These are phyloP conservation scores for Arthroderma sp. DNA, from an alignment of 2,329 filamentous ascomycete species.

Conservation along the genomic window DNA sequence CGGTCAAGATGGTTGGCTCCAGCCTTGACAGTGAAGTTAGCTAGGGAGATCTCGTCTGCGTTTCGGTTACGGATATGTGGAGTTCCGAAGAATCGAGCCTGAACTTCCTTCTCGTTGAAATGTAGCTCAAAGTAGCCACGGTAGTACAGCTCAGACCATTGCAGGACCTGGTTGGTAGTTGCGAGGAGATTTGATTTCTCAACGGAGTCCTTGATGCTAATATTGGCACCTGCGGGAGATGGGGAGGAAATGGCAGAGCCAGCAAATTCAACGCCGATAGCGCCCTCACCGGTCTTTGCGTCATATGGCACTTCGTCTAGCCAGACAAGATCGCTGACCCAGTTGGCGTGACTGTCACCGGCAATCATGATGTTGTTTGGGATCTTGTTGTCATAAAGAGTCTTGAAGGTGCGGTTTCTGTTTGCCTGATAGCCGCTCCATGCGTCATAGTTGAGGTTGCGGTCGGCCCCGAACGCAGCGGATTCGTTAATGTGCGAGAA, in stretches of 20 bases:
- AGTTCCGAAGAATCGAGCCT: conserved; percentile 50
- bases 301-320: conserved; percentile 43
- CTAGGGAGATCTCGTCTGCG: conserved; percentile 9
- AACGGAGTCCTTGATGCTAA: conserved; percentile 43
- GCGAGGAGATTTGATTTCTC: conserved; percentile 36
- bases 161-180: conserved; percentile 49
- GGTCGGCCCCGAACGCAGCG: conserved; percentile 19
- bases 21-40: conserved; percentile 41
- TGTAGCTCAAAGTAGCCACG: conserved; percentile 59
- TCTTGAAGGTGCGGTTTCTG: conserved; percentile 56
- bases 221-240: conserved; percentile 48
- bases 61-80: conserved; percentile 9
- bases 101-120: conserved; percentile 44
- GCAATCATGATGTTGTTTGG: conserved; percentile 61
- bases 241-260: conserved; percentile 55
- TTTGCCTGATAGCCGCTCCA: conserved; percentile 59
- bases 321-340: conserved; percentile 51
- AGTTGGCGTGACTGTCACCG: conserved; percentile 57
- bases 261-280: conserved; percentile 53
- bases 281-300: conserved; percentile 40
- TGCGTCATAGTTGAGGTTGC: conserved; percentile 44
- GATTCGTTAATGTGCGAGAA: conserved; percentile 22
- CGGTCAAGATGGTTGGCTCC: conserved; percentile 49
- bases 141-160: conserved; percentile 65
- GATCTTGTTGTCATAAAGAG: conserved; percentile 56